A percentile compares a stretch with the other conserved stretches of the same genome.
Evolutionary conservation across 305 asterid species (phyloP).

Genomic region (Caryopteris hybrid): DNA sequence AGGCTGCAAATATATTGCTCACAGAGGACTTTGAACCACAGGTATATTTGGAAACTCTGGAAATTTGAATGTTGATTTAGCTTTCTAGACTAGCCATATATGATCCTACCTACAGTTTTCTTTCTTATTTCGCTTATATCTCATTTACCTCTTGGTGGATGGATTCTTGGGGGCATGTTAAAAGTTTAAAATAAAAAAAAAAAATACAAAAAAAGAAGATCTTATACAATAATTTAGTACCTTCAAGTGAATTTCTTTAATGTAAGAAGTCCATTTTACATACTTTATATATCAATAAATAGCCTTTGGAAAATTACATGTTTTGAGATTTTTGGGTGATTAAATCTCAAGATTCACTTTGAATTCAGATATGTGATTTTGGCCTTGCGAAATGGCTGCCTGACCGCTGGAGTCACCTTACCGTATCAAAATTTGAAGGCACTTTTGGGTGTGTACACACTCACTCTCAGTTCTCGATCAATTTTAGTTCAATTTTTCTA

Average conservation of each 20-base stretch:
- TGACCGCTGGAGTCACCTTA: slow-evolving; percentile 78
- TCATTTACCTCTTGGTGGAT: neutral
- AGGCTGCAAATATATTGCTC: slow-evolving; percentile 92
- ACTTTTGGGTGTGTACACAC: slow-evolving; percentile 66
- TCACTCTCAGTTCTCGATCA: neutral
- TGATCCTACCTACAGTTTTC: too few relatives aligned
- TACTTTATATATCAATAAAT: too few relatives aligned
- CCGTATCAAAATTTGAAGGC: slow-evolving; percentile 73
- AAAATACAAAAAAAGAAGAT: too few relatives aligned
- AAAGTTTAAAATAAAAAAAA: too few relatives aligned
- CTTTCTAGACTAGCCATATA: neutral
- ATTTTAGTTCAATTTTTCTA: neutral
- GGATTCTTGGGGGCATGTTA: neutral
- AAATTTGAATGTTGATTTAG: neutral
- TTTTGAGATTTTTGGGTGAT: neutral
- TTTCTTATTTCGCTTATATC: neutral
- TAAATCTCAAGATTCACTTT: slow-evolving; percentile 11
- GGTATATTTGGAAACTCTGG: slow-evolving; percentile 30
- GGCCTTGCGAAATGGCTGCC: slow-evolving; percentile 98
- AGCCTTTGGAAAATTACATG: neutral
- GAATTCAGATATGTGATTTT: slow-evolving; percentile 81
- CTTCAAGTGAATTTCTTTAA: too few relatives aligned
- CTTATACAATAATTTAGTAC: too few relatives aligned
- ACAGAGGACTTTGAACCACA: slow-evolving; percentile 90
- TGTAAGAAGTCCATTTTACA: too few relatives aligned